Base-by-base conservation (phyloP, 2,329 filamentous ascomycete species). In the Neonectria coccinea region DNA sequence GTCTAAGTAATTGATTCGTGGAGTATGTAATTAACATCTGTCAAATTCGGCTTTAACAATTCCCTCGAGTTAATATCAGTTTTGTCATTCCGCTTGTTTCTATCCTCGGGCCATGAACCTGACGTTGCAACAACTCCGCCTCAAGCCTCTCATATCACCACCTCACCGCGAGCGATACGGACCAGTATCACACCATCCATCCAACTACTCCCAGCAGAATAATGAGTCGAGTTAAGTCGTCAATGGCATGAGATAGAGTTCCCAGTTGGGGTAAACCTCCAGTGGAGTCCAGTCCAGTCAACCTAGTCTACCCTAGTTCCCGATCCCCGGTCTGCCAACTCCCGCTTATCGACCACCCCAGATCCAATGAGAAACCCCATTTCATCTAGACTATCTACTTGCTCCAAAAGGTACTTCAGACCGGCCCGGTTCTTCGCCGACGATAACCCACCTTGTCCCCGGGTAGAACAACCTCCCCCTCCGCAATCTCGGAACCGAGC, bases 221-320 rank as follows among this genome's bases (percentile, higher is more conserved):
- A 41, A 50, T 58, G 54, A 53, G 60, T 58, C 54, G 48, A 57
- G 10, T 31, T 25, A n/a, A 39, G 11, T 18, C 31, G 11, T n/a
- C 22, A 36, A 29, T 62, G 48, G 48, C 31, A 54, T 20, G 41
- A 20, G 16, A 22, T 50, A 54, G 45, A 57, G 60, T 54, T 62
- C 50, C 12, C 16, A 60, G 31, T 33, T 31, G 33, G 58, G 39
- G 39, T 33, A 56, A 25, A 36, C 25, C n/a, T 29, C 47, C 11
- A n/a, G 47, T 50, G 47, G 47, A 50, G 47, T 50, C 47, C 3
- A n/a, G 47, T 31, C 27, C 10, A 50, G 47, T 50, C 47, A 8
- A n/a, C 36, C 39, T 42, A 18, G 39, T 18, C 8, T 25, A 25
- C 25, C 25, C 25, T 51, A 51, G n/a, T 10, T 29, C 18, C 25